Evolutionary conservation across 345 rosid species (phyloP).

Genomic region (Cardamine resedifolia): DNA sequence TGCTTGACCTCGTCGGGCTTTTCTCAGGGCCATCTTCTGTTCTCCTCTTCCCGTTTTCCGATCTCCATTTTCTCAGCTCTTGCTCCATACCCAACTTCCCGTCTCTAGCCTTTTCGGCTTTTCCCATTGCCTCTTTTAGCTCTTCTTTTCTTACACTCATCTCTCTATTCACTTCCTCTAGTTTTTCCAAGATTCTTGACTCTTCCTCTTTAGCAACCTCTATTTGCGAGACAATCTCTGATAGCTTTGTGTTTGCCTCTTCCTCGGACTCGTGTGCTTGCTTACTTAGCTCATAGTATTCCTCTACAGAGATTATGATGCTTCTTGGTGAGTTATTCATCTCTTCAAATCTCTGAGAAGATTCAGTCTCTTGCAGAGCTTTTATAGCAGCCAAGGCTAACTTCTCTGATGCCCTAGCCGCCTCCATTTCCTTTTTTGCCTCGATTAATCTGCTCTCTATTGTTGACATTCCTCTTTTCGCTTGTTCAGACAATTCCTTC

Average conservation of each 20-base stretch:
- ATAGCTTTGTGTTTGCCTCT: conserved; percentile 67
- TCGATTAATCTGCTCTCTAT: conserved; percentile 63
- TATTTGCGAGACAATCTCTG: conserved; percentile 67
- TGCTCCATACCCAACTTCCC: conserved; percentile 85
- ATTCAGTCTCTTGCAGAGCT: conserved; percentile 84
- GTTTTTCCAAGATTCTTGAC: conserved; percentile 49
- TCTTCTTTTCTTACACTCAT: conserved; percentile 57
- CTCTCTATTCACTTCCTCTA: conserved; percentile 73
- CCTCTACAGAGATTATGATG: conserved; percentile 74
- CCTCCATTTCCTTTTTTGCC: conserved; percentile 79
- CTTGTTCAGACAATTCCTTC: conserved; percentile 73
- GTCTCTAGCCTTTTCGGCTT: conserved; percentile 85
- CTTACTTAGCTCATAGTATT: conserved; percentile 84
- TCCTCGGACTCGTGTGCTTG: conserved; percentile 79
- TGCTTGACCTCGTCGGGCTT: conserved; percentile 44
- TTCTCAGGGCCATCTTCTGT: conserved; percentile 45
- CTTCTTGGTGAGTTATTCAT: conserved; percentile 41
- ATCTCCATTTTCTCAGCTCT: conserved; percentile 87
- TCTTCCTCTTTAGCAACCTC: conserved; percentile 81
- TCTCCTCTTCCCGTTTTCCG: conserved; percentile 72
- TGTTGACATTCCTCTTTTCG: conserved; percentile 68
- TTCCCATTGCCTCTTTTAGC: conserved; percentile 61
- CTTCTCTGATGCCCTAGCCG: conserved; percentile 83
- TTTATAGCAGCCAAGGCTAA: conserved; percentile 82
- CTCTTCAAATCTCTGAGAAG: conserved; percentile 41